Evolutionary conservation across 176 grass and related monocot genomes (phyloP).

Genomic region (Oryza rufipogon): DNA sequence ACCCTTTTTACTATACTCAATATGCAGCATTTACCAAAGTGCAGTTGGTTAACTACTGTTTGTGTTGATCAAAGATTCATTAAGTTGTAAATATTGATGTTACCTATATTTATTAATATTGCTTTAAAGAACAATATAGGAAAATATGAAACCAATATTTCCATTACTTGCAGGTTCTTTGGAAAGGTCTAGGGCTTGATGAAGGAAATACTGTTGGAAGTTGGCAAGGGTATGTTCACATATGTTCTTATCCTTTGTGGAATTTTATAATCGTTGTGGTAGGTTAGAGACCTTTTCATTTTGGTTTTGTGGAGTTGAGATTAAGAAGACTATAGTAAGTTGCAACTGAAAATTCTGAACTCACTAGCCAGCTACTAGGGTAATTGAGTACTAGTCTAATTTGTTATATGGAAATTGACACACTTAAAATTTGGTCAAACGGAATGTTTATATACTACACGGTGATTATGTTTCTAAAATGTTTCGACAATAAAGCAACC

Average conservation of each 20-base stretch:
- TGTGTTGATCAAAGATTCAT: neutral
- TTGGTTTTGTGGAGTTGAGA: neutral
- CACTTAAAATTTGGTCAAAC: neutral
- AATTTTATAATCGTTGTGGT: neutral
- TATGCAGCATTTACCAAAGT: neutral
- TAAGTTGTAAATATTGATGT: neutral
- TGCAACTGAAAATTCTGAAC: neutral
- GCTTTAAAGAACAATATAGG: constrained; percentile 10
- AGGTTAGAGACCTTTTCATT: no score
- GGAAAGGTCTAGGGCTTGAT: constrained; percentile 93
- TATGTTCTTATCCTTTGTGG: neutral
- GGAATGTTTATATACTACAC: neutral
- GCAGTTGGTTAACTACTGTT: neutral
- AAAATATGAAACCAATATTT: constrained; percentile 14
- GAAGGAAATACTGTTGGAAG: constrained; percentile 66
- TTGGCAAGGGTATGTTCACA: constrained; percentile 65
- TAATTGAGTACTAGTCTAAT: neutral
- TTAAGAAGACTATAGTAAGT: neutral
- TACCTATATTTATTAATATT: neutral
- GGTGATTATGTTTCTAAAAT: neutral
- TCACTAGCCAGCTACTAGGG: neutral
- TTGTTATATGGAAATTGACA: neutral
- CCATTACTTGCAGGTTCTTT: constrained; percentile 60
- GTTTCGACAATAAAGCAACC: neutral
- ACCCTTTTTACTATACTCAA: constrained; percentile 7